phyloP scores from a whole-genome alignment of 164 flowering plant genomes.

The Echeveria elegans region DNA sequence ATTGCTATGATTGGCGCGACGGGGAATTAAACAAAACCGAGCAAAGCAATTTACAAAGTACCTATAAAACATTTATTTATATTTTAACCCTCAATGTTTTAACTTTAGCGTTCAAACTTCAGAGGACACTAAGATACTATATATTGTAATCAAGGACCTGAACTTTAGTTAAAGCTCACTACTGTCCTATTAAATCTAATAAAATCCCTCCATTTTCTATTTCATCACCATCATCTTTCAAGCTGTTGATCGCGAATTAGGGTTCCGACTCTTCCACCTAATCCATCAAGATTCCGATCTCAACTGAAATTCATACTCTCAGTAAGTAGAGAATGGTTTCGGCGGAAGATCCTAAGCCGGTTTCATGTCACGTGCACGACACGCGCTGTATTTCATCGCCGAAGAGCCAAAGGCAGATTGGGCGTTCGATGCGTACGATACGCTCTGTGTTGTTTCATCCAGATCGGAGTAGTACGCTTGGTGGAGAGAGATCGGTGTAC shows the following conservation, averaged over 20 bases:
- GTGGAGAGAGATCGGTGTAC: conserved; percentile 15
- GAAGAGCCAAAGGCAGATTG: conserved; percentile 28
- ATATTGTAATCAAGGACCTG: background rate
- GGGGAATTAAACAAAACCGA: background rate
- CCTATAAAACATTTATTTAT: background rate
- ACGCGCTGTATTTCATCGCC: conserved; percentile 15
- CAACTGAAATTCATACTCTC: background rate
- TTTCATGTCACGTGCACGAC: background rate
- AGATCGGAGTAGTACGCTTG: conserved; percentile 18
- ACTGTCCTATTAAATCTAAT: background rate
- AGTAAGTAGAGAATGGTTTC: background rate
- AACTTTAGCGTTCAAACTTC: background rate
- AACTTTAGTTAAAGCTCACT: background rate
- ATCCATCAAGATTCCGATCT: background rate
- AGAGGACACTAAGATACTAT: background rate
- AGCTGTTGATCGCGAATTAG: background rate
- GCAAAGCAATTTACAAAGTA: background rate
- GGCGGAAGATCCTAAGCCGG: conserved; percentile 4
- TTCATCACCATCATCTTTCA: background rate
- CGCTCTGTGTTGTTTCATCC: conserved; percentile 51
- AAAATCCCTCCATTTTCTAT: background rate
- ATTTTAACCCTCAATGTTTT: background rate
- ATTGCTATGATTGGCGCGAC: background rate
- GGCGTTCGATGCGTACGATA: conserved; percentile 83
- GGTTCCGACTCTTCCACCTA: background rate